Evolutionary conservation across 2,329 filamentous ascomycete genomes (phyloP).

Genomic region (Fusarium beomiforme): DNA sequence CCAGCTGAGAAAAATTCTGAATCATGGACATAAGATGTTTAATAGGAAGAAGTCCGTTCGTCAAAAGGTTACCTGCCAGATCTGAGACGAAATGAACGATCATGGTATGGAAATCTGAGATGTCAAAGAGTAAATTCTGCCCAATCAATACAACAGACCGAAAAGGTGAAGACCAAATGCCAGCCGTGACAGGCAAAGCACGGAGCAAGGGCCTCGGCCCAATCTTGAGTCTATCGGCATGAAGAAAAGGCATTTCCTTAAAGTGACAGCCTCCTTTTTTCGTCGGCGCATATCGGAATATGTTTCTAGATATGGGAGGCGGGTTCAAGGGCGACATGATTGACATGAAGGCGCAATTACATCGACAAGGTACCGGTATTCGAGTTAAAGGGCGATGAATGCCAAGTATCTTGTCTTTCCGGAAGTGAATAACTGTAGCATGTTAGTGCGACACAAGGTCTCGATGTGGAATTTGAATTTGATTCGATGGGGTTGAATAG

Average conservation of each 20-base stretch:
- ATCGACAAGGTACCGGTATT: background rate
- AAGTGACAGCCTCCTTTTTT: constrained; percentile 11
- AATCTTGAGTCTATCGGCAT: constrained; percentile 24
- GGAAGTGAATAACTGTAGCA: background rate
- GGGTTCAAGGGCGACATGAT: constrained; percentile 21
- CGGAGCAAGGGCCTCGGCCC: constrained; percentile 30
- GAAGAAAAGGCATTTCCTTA: constrained; percentile 11
- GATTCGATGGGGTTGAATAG: constrained; percentile 12
- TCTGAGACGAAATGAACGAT: constrained; percentile 38
- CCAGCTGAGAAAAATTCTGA: constrained; percentile 13
- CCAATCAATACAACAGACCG: constrained; percentile 30
- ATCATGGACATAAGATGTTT: constrained; percentile 8
- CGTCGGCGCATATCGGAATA: constrained; percentile 19
- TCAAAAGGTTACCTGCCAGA: constrained; percentile 24
- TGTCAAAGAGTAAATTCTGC: constrained; percentile 28
- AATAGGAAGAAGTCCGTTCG: constrained; percentile 10
- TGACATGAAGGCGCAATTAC: constrained; percentile 23
- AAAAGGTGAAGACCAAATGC: constrained; percentile 11
- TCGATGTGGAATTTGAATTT: constrained; percentile 33
- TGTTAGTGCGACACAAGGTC: constrained; percentile 23
- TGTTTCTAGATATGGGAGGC: constrained; percentile 25
- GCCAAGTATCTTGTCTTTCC: constrained; percentile 15
- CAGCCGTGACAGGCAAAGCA: constrained; percentile 19
- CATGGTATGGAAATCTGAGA: constrained; percentile 32
- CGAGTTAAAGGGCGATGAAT: constrained; percentile 16